Evolutionary conservation across 1,139 yeast species (phyloP).

Genomic region (Diutina scorzettiae): DNA sequence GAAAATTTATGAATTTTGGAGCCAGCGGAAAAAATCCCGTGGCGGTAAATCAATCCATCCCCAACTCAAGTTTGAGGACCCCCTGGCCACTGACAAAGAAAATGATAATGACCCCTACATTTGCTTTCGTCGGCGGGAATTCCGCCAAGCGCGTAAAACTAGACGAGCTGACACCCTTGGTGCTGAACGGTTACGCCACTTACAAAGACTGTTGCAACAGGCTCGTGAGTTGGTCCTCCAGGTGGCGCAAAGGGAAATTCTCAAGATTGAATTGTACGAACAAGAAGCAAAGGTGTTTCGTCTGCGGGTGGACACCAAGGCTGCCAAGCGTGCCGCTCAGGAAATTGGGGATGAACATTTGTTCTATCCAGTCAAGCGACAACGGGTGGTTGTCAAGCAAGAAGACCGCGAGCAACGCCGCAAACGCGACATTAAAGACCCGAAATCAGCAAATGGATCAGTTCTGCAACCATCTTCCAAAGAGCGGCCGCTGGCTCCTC

Average conservation of each 20-base stretch:
- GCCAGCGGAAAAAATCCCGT: constrained; percentile 53
- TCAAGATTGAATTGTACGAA: constrained; percentile 46
- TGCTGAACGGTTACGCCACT: constrained; percentile 66
- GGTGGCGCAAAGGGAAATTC: constrained; percentile 65
- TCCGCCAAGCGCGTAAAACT: constrained; percentile 91
- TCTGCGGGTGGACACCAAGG: constrained; percentile 59
- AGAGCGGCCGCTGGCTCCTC: background rate
- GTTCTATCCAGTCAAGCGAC: constrained; percentile 68
- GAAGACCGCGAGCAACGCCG: constrained; percentile 14
- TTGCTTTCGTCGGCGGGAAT: constrained; percentile 91
- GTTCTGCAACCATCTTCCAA: background rate
- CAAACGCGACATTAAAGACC: background rate
- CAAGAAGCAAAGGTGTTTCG: constrained; percentile 56
- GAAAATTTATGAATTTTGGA: constrained; percentile 74
- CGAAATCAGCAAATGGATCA: background rate
- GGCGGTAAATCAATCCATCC: constrained; percentile 69
- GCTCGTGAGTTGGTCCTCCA: constrained; percentile 61
- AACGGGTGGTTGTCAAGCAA: constrained; percentile 33
- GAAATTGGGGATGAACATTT: constrained; percentile 81
- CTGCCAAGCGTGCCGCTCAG: constrained; percentile 61
- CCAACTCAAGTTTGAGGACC: constrained; percentile 71
- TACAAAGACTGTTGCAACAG: constrained; percentile 66
- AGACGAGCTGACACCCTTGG: constrained; percentile 89
- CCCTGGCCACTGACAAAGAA: constrained; percentile 65
- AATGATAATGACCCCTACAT: constrained; percentile 89